Evolutionary conservation across 495 filamentous ascomycete genomes (phyloP), one percentile per base, ranked within the genome.

Genomic region (Hypoxylon lienhwacheense): DNA sequence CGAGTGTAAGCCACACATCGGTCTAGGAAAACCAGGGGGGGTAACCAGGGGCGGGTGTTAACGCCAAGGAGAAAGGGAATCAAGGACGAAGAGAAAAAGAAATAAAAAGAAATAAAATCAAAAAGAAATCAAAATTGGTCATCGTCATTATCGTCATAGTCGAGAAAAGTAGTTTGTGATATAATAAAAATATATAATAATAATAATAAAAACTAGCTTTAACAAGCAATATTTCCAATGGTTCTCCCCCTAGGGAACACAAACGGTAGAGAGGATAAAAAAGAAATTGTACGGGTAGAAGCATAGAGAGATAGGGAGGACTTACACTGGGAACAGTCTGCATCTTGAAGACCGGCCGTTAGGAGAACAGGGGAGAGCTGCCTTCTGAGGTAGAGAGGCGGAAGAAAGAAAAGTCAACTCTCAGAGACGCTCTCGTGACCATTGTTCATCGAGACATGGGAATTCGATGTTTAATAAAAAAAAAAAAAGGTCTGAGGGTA

Each of bases 271-370:
- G n/a, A n/a, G n/a, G n/a, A n/a, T n/a, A n/a, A n/a, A n/a, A n/a
- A n/a, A n/a, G n/a, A 29, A 37, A 40, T 51, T 49, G 34, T 15
- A 29, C 31, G 17, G 24, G 22, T 16, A 29, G 42, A 52, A 20
- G 47, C 36, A 47, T 44, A 48, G n/a, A n/a, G n/a, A n/a, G n/a
- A n/a, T n/a, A n/a, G n/a, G n/a, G n/a, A n/a, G 5, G 11, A 82
- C 81, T 81, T 76, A 85, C 81, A 73, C 78, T 84, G 62, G 81
- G 81, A 67, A 85, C 72, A 31, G 81, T 77, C 75, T 83, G 81
- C 81, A 85, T 85, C 61, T 64, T 77, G 63, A 64, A 66, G 63
- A 62, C 64, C 64, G 68, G 53, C 53, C 53, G 61, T 67, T 67
- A 71, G 63, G 64, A 70, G 63, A 66, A 69, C 53, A 66, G 66